Conservation (phyloP, 306 rosid genomes). For the Abrus precatorius region DNA sequence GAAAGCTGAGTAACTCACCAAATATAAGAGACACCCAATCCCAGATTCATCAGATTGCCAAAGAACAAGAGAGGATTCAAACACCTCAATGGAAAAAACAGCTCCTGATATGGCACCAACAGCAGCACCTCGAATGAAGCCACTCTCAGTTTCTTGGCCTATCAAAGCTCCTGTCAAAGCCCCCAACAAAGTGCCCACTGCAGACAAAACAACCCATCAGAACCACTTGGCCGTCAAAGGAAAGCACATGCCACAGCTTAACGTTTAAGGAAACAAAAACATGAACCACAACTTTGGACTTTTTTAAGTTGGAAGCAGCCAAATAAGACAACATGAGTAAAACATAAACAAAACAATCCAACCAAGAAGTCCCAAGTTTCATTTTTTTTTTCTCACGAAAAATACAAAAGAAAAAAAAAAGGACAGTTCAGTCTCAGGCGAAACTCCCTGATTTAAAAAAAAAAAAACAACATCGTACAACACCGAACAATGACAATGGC, state of each 20-base stretch:
- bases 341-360: conserved; percentile 42
- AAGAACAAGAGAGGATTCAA: conserved; percentile 95
- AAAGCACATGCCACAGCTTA: conserved; percentile 9
- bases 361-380: conserved; percentile 46
- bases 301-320: conserved; percentile 23
- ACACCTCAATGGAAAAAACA: conserved; percentile 98
- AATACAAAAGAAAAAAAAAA: background rate
- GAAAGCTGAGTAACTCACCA: conserved; percentile 68
- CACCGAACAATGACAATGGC: conserved; percentile 40
- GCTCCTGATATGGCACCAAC: conserved; percentile 99
- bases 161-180: conserved; percentile 99
- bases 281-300: conserved; percentile 5
- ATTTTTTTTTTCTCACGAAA: background rate
- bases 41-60: conserved; percentile 99
- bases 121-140: conserved; percentile 97
- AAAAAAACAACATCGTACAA: background rate
- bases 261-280: conserved; percentile 17
- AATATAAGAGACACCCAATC: conserved; percentile 87
- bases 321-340: conserved; percentile 29
- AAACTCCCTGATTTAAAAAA: background rate
- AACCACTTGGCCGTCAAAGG: conserved; percentile 22
- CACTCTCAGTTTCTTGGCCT: conserved; percentile 99
- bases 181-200: conserved; percentile 95
- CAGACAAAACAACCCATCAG: conserved; percentile 52
- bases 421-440: conserved; percentile 32